Conservation (phyloP, 371 early-diverging fungal genomes). For the Saksenaea oblongispora region DNA sequence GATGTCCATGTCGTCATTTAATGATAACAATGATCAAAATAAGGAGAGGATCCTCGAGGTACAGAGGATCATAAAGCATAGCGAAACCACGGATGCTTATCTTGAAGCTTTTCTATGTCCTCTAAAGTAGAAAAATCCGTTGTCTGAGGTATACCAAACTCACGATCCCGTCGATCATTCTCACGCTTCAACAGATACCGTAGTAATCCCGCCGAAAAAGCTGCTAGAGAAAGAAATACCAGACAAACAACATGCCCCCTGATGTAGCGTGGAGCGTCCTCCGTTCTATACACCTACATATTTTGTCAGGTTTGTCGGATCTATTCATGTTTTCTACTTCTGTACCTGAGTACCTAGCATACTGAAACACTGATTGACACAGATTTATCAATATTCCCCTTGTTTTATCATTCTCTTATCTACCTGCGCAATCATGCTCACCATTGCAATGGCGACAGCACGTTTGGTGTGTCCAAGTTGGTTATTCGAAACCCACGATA, state of each 20-base stretch:
- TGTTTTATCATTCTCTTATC: neutral
- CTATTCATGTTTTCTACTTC: neutral
- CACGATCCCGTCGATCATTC: constrained; percentile 42
- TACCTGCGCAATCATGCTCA: constrained; percentile 50
- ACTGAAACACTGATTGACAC: constrained; percentile 39
- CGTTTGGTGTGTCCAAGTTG: constrained; percentile 60
- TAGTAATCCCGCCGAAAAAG: constrained; percentile 32
- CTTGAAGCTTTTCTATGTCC: constrained; percentile 38
- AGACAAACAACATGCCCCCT: constrained; percentile 56
- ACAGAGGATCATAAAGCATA: constrained; percentile 34
- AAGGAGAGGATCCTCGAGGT: neutral
- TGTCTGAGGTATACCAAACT: constrained; percentile 29
- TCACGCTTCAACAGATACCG: constrained; percentile 46
- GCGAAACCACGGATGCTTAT: constrained; percentile 47
- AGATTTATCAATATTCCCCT: neutral
- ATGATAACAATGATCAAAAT: too few relatives aligned
- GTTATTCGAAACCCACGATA: constrained; percentile 63
- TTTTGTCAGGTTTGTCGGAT: neutral
- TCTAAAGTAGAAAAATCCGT: constrained; percentile 17
- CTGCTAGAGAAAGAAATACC: constrained; percentile 30
- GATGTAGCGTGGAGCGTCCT: constrained; percentile 51
- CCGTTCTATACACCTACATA: constrained; percentile 41
- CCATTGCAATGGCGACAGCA: constrained; percentile 54
- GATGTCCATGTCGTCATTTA: too few relatives aligned
- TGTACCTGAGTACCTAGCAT: constrained; percentile 57